Evolutionary conservation across 805 yeast genomes (phyloP).

Genomic region (Candida pini): DNA sequence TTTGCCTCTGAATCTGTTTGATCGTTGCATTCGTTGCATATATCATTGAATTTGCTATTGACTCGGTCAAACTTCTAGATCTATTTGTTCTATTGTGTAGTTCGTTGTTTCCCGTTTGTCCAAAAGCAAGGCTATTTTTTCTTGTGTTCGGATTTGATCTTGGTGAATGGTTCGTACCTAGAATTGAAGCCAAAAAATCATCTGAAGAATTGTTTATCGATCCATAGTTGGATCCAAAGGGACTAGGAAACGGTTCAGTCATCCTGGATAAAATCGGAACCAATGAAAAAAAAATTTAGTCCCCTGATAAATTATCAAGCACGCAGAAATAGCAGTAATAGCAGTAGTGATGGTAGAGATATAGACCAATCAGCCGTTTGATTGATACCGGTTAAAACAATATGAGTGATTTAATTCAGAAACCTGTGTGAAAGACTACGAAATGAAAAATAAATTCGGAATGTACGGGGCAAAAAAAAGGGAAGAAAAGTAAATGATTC

Average conservation of each 20-base stretch:
- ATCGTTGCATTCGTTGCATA: conserved; percentile 23
- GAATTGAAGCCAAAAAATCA: conserved; percentile 11
- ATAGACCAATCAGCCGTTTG: too few species aligned
- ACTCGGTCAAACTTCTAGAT: conserved; percentile 24
- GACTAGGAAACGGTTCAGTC: conserved; percentile 19
- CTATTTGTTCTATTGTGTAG: conserved; percentile 10
- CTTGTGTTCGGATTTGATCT: conserved; percentile 6
- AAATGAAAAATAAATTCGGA: too few species aligned
- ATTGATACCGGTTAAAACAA: too few species aligned
- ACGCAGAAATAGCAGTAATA: too few species aligned
- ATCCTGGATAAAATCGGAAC: too few species aligned
- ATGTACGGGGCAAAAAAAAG: too few species aligned
- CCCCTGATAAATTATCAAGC: too few species aligned
- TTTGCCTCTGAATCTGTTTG: conserved; percentile 24
- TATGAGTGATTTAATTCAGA: too few species aligned
- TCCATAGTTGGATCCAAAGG: conserved; percentile 7
- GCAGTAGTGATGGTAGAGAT: too few species aligned
- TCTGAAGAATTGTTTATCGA: conserved; percentile 8
- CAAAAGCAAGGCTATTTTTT: conserved; percentile 9
- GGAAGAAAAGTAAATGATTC: too few species aligned
- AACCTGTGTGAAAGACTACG: too few species aligned
- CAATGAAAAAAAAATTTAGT: too few species aligned
- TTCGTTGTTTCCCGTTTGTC: conserved; percentile 6
- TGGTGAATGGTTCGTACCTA: conserved; percentile 6
- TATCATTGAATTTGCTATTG: conserved; percentile 23